Conservation (phyloP, 129 eudicot species). For the Lonicera japonica region DNA sequence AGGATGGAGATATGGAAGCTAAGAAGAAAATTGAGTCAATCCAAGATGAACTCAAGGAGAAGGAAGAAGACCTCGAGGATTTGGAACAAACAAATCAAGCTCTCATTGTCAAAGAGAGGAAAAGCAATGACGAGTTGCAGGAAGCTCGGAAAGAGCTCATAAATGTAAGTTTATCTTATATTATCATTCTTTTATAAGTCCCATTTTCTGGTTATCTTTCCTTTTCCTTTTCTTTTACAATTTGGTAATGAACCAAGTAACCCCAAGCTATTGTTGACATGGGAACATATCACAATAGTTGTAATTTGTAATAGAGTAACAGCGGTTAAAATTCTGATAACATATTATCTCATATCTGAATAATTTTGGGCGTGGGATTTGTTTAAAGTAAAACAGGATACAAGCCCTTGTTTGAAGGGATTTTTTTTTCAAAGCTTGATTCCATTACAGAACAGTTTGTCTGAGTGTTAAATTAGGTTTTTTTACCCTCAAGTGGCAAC, state of each 20-base stretch:
- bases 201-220: not conserved
- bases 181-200: not conserved
- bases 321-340: no score
- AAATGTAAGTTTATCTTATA: not conserved
- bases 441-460: no score
- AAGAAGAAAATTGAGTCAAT: not conserved
- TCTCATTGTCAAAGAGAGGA: constrained; percentile 4
- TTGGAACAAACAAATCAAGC: constrained; percentile 4
- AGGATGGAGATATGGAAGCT: not conserved
- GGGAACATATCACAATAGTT: no score
- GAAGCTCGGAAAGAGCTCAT: constrained; percentile 17
- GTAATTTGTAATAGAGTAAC: no score
- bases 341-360: no score
- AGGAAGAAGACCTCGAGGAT: not conserved
- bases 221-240: not conserved
- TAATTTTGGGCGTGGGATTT: no score
- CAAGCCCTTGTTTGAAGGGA: no score
- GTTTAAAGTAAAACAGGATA: no score
- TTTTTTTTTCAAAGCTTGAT: no score
- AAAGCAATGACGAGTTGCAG: constrained; percentile 14
- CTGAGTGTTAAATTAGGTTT: no score
- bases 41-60: not conserved
- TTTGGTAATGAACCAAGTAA: no score
- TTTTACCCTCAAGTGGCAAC: no score
- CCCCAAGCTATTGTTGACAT: not conserved